Percentiles rank a stretch among this genome's conserved stretches.
Evolutionary conservation across 768 basidiomycete species (phyloP).

Genomic region (Suillus brevipes): DNA sequence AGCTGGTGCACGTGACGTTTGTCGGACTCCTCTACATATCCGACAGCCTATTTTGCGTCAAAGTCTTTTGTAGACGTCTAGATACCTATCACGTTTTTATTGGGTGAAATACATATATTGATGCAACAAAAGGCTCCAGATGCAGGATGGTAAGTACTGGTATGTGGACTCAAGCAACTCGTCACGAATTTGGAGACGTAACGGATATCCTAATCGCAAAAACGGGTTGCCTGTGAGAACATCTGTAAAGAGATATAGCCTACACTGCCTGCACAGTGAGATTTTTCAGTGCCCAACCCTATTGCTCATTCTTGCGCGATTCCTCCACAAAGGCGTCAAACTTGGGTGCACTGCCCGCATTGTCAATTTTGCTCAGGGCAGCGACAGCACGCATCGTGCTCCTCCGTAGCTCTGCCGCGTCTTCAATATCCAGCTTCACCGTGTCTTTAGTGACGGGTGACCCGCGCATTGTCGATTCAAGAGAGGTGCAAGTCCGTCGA

Average conservation of each 20-base stretch:
- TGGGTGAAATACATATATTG: neutral
- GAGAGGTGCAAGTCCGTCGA: constrained; percentile 80
- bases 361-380: constrained; percentile 73
- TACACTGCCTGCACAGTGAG: neutral
- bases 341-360: constrained; percentile 59
- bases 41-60: too few relatives aligned
- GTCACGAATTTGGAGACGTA: neutral
- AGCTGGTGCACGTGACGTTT: too few relatives aligned
- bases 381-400: constrained; percentile 87
- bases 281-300: constrained; percentile 44
- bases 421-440: constrained; percentile 89
- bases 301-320: constrained; percentile 61
- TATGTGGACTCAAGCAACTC: neutral
- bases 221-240: neutral
- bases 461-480: constrained; percentile 90
- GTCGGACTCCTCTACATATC: too few relatives aligned
- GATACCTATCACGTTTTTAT: neutral
- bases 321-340: constrained; percentile 84
- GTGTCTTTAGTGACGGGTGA: constrained; percentile 90
- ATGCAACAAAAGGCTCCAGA: neutral
- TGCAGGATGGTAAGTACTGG: neutral
- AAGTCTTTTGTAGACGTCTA: too few relatives aligned
- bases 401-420: constrained; percentile 86
- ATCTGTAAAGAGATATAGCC: neutral
- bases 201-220: neutral